Evolutionary conservation across 2,329 filamentous ascomycete species (phyloP).

Genomic region (Aspergillus sp.): DNA sequence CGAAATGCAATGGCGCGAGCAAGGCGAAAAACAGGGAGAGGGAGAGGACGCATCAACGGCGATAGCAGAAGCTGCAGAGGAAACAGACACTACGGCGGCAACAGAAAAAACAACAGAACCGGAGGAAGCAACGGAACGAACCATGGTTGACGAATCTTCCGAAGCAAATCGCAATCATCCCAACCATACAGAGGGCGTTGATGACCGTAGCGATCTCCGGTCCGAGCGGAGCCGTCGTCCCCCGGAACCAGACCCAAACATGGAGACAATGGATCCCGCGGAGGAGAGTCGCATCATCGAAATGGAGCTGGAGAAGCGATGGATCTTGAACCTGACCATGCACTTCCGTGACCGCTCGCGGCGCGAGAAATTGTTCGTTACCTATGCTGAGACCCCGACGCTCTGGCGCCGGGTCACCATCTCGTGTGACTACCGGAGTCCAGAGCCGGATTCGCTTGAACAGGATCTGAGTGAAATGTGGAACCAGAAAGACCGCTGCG

Average conservation of each 20-base stretch:
- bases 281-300: conserved; percentile 47
- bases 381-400: conserved; percentile 73
- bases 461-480: conserved; percentile 68
- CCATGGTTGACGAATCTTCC: conserved; percentile 26
- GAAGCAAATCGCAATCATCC: conserved; percentile 13
- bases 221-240: conserved; percentile 19
- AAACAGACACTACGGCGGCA: conserved; percentile 1
- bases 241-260: conserved; percentile 6
- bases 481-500: conserved; percentile 85
- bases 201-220: conserved; percentile 19
- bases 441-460: conserved; percentile 75
- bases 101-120: too few species aligned
- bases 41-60: neutral
- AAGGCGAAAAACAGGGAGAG: conserved; percentile 2
- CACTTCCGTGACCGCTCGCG: conserved; percentile 90
- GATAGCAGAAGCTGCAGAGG: neutral
- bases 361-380: conserved; percentile 96
- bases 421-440: conserved; percentile 83
- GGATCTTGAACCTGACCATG: conserved; percentile 98
- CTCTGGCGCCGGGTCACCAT: conserved; percentile 85
- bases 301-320: conserved; percentile 75
- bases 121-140: conserved; percentile 10
- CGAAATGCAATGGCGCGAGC: conserved; percentile 33
- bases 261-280: conserved; percentile 19
- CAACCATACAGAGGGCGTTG: neutral